Percentiles rank a stretch among this genome's conserved stretches.
Evolutionary conservation across 2,329 filamentous ascomycete genomes (phyloP).

Genomic region (Aschersonia sp.): DNA sequence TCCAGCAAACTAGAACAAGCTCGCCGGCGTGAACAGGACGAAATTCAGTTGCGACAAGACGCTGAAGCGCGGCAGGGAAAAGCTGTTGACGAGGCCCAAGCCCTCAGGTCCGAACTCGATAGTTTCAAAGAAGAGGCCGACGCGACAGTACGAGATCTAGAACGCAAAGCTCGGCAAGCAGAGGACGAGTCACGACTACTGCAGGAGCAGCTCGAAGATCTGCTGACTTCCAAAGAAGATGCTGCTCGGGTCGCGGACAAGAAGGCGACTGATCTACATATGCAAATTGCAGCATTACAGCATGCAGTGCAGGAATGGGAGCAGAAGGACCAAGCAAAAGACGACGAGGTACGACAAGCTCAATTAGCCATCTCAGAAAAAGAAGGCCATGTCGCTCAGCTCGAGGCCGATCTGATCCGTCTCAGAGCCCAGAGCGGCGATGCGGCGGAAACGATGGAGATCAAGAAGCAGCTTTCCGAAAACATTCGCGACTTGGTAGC

Average conservation of each 20-base stretch:
- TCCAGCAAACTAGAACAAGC: conserved; percentile 73
- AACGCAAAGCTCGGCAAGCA: conserved; percentile 53
- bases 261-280: conserved; percentile 38
- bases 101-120: conserved; percentile 34
- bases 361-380: conserved; percentile 55
- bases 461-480: conserved; percentile 76
- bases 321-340: conserved; percentile 40
- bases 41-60: conserved; percentile 53
- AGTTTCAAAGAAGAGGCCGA: conserved; percentile 34
- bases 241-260: conserved; percentile 48
- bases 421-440: conserved; percentile 81
- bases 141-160: conserved; percentile 47
- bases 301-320: conserved; percentile 41
- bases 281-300: conserved; percentile 30
- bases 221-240: conserved; percentile 48
- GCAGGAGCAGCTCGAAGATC: conserved; percentile 71
- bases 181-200: conserved; percentile 59
- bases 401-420: conserved; percentile 73
- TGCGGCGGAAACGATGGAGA: conserved; percentile 65
- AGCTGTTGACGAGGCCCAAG: conserved; percentile 33
- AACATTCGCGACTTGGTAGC: conserved; percentile 84
- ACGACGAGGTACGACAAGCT: conserved; percentile 38
- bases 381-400: conserved; percentile 53
- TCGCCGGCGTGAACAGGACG: conserved; percentile 68
- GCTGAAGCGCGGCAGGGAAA: conserved; percentile 41